Conservation (phyloP, 2,329 filamentous ascomycete genomes). For the Colletotrichum shisoi region DNA sequence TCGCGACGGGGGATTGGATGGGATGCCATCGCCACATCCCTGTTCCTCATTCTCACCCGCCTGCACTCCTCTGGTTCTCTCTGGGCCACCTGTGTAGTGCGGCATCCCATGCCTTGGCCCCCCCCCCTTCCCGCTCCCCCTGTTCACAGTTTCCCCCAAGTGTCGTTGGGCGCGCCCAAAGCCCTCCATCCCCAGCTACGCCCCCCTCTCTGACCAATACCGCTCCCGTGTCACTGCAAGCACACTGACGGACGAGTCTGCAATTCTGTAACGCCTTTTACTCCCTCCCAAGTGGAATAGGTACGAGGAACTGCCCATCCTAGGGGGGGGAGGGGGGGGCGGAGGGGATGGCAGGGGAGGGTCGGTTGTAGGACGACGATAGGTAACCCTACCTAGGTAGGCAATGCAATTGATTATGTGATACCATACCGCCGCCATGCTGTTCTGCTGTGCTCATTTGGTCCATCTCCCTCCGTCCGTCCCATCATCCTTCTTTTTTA, state of each 20-base stretch:
- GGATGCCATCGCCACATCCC: slow-evolving; percentile 2
- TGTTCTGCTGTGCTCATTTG: slow-evolving; percentile 19
- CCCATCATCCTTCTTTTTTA: slow-evolving; percentile 27
- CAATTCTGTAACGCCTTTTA: slow-evolving; percentile 38
- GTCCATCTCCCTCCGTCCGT: slow-evolving; percentile 34
- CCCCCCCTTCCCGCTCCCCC: slow-evolving; percentile 6
- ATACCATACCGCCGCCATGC: slow-evolving; percentile 23
- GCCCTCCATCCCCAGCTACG: slow-evolving; percentile 12
- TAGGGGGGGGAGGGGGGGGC: not conserved
- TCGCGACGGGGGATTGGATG: too few species aligned
- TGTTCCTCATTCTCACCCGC: not conserved
- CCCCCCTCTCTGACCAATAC: slow-evolving; percentile 35
- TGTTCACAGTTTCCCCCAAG: not conserved
- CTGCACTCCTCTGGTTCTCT: not conserved
- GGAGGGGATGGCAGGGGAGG: too few species aligned
- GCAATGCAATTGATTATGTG: slow-evolving; percentile 22
- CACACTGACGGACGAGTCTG: slow-evolving; percentile 37
- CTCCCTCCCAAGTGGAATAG: slow-evolving; percentile 21
- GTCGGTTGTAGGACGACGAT: too few species aligned
- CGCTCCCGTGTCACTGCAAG: slow-evolving; percentile 32
- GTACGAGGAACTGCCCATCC: slow-evolving; percentile 5
- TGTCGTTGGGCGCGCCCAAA: not conserved
- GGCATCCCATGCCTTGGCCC: slow-evolving; percentile 1
- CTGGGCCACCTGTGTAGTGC: not conserved
- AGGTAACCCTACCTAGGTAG: not conserved